phyloP scores from a whole-genome alignment of 1,284 basidiomycete genomes.

The Sanghuangporus baumii region DNA sequence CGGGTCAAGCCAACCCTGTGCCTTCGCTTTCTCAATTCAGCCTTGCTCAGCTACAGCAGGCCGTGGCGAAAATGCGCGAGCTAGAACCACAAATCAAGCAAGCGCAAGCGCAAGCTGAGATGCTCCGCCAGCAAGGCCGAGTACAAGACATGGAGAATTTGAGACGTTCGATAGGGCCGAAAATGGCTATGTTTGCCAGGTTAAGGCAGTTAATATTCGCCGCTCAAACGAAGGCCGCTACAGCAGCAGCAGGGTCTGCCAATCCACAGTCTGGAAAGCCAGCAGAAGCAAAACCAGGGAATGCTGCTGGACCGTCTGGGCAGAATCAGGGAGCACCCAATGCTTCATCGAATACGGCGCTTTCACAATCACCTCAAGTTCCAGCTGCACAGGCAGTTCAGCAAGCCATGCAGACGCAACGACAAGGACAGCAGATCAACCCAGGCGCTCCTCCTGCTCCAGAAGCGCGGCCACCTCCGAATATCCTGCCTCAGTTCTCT shows the following conservation, averaged over 20 bases:
- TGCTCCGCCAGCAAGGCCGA: slow-evolving; percentile 1
- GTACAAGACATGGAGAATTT: slow-evolving; percentile 5
- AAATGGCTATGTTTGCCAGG: neutral
- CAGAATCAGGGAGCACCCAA: neutral
- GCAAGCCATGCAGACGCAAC: slow-evolving; percentile 7
- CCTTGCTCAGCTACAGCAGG: neutral
- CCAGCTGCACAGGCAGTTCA: neutral
- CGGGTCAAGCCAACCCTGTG: neutral
- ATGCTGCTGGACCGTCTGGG: slow-evolving; percentile 2
- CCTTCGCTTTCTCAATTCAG: neutral
- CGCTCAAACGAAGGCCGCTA: neutral
- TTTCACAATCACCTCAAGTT: neutral
- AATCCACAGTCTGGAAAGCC: neutral
- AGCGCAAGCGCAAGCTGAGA: neutral
- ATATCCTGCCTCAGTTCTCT: slow-evolving; percentile 9
- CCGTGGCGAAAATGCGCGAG: neutral
- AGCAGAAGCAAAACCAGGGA: neutral
- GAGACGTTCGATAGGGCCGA: neutral
- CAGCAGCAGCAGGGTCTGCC: neutral
- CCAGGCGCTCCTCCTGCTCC: slow-evolving; percentile 13
- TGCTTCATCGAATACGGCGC: neutral
- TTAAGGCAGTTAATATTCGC: neutral
- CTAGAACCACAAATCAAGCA: slow-evolving; percentile 4
- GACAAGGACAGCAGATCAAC: slow-evolving; percentile 4
- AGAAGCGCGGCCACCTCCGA: slow-evolving; percentile 15